Evolutionary conservation across 1,139 yeast genomes (phyloP).

Genomic region (Candida smagusa): DNA sequence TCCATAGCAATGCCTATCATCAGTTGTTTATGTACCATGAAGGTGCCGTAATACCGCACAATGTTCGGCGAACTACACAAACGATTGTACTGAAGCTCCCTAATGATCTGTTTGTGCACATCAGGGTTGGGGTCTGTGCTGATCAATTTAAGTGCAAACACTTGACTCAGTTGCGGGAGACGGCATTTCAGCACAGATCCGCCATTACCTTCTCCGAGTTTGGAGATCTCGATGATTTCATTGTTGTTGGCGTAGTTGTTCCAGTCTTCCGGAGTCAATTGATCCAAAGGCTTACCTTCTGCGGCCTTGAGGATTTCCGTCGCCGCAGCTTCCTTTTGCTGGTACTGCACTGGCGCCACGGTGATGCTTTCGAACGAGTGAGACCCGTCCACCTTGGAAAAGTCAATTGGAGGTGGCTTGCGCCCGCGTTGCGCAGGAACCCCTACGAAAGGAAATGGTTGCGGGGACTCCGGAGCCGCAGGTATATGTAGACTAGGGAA

Average conservation of each 20-base stretch:
- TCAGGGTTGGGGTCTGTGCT: constrained; percentile 77
- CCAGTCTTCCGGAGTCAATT: constrained; percentile 80
- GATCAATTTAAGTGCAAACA: constrained; percentile 86
- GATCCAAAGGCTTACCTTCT: constrained; percentile 32
- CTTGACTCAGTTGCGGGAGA: constrained; percentile 39
- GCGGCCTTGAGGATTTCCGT: not conserved
- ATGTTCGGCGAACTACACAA: constrained; percentile 80
- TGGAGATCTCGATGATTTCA: constrained; percentile 58
- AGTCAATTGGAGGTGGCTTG: constrained; percentile 46
- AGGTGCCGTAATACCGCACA: constrained; percentile 90
- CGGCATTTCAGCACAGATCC: constrained; percentile 84
- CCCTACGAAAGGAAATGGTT: constrained; percentile 7
- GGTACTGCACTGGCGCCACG: constrained; percentile 3
- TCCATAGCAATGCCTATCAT: constrained; percentile 93
- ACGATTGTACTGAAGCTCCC: constrained; percentile 86
- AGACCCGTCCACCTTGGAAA: constrained; percentile 33
- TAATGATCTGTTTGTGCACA: constrained; percentile 75
- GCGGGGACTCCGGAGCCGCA: constrained; percentile 15
- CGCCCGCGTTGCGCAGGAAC: constrained; percentile 19
- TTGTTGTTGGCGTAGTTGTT: constrained; percentile 54
- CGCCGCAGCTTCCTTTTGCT: not conserved
- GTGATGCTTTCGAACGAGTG: constrained; percentile 16
- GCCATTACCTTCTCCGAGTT: constrained; percentile 92
- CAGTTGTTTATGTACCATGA: constrained; percentile 69
- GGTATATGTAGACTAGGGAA: constrained; percentile 25